phyloP scores from a whole-genome alignment of 148 eudicot species.

The Camellia granthamiana region DNA sequence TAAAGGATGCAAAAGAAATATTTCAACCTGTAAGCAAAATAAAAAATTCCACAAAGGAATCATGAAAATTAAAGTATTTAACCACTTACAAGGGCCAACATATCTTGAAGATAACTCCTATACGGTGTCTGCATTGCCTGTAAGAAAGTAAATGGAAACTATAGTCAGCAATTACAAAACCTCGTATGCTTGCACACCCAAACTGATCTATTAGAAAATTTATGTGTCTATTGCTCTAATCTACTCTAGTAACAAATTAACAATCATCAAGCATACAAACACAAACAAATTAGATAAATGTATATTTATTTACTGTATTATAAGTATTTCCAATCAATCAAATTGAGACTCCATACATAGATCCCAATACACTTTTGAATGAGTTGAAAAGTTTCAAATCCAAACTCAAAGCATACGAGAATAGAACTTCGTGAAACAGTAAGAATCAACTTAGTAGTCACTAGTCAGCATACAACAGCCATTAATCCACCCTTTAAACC shows the following conservation, averaged over 20 bases:
- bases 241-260: neutral
- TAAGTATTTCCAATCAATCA: neutral
- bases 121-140: constrained; percentile 98
- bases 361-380: neutral
- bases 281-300: neutral
- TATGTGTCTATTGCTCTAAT: neutral
- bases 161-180: neutral
- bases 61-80: neutral
- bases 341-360: neutral
- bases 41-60: no score
- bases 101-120: constrained; percentile 83
- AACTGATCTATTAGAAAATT: neutral
- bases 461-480: no score
- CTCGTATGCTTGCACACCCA: neutral
- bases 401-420: neutral
- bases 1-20: no score
- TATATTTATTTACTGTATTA: neutral
- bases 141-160: constrained; percentile 8
- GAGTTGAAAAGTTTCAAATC: neutral
- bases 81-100: constrained; percentile 77
- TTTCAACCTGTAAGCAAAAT: neutral
- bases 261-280: neutral
- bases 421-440: neutral
- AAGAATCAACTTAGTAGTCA: no score
- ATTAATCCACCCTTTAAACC: no score